phyloP scores from a whole-genome alignment of 495 filamentous ascomycete genomes.

The Aspergillus taichungensis region DNA sequence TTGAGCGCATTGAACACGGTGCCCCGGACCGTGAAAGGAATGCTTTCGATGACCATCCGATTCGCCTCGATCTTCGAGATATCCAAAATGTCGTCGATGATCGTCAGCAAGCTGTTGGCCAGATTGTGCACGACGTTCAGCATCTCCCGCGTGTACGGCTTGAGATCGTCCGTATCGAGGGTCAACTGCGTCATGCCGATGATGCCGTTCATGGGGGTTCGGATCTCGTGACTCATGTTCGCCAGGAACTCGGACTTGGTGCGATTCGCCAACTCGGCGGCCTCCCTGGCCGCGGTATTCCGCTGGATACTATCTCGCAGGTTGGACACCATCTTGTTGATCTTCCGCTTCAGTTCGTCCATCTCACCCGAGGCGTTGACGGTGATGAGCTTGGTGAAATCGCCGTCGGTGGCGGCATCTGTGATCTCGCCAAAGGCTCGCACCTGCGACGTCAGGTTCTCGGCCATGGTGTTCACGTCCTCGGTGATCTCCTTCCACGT shows the following conservation, averaged over 20 bases:
- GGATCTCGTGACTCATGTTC: constrained; percentile 99
- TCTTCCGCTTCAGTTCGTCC: constrained; percentile 98
- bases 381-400: constrained; percentile 96
- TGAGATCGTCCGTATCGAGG: constrained; percentile 83
- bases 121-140: constrained; percentile 97
- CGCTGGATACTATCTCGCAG: constrained; percentile 92
- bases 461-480: constrained; percentile 98
- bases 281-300: constrained; percentile 94
- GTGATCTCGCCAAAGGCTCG: constrained; percentile 97
- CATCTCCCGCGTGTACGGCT: constrained; percentile 95
- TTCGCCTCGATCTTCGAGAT: constrained; percentile 99
- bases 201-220: constrained; percentile 85
- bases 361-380: constrained; percentile 98
- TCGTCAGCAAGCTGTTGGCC: constrained; percentile 92
- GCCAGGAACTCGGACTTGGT: constrained; percentile 98
- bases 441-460: constrained; percentile 95
- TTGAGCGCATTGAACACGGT: constrained; percentile 98
- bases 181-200: constrained; percentile 97
- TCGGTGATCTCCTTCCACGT: constrained; percentile 98
- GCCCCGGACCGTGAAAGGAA: constrained; percentile 89
- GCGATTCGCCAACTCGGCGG: constrained; percentile 93
- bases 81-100: constrained; percentile 98
- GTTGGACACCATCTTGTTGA: constrained; percentile 98
- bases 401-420: constrained; percentile 89
- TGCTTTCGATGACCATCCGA: constrained; percentile 98